phyloP scores from a whole-genome alignment of 495 filamentous ascomycete species.

The Neurospora sp. region DNA sequence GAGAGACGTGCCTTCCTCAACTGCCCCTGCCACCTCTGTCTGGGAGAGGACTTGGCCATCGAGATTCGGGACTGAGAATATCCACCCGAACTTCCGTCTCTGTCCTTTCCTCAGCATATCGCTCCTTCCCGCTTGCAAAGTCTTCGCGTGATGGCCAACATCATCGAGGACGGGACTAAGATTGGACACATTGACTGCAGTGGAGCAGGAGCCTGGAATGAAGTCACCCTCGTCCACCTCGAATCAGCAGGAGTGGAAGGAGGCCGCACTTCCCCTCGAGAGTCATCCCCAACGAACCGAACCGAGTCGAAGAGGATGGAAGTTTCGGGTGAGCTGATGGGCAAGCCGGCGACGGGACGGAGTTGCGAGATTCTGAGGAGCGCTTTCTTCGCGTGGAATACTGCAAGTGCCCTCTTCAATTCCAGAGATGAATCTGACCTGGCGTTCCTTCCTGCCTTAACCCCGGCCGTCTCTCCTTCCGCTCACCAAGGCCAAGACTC shows the following conservation, averaged over 20 bases:
- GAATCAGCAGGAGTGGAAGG: neutral
- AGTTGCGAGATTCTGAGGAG: neutral
- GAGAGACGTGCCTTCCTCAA: neutral
- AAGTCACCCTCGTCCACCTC: neutral
- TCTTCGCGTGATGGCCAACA: neutral
- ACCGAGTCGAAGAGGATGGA: neutral
- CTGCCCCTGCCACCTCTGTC: neutral
- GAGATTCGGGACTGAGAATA: neutral
- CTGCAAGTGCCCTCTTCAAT: too few relatives aligned
- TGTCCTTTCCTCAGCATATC: neutral
- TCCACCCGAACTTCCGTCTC: neutral
- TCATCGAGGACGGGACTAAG: neutral
- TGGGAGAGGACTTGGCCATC: neutral
- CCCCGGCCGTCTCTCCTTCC: neutral
- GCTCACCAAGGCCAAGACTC: neutral
- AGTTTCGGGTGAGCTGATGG: neutral
- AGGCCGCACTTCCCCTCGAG: neutral
- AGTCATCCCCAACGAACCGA: neutral
- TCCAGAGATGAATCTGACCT: neutral
- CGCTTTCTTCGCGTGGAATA: neutral
- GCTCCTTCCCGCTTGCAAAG: neutral
- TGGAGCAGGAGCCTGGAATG: neutral
- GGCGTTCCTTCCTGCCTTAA: neutral
- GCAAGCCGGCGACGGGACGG: neutral
- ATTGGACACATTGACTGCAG: neutral